Evolutionary conservation across 2,329 filamentous ascomycete species (phyloP), one percentile per base, ranked within the genome.

Genomic region (Neonectria coccinea): DNA sequence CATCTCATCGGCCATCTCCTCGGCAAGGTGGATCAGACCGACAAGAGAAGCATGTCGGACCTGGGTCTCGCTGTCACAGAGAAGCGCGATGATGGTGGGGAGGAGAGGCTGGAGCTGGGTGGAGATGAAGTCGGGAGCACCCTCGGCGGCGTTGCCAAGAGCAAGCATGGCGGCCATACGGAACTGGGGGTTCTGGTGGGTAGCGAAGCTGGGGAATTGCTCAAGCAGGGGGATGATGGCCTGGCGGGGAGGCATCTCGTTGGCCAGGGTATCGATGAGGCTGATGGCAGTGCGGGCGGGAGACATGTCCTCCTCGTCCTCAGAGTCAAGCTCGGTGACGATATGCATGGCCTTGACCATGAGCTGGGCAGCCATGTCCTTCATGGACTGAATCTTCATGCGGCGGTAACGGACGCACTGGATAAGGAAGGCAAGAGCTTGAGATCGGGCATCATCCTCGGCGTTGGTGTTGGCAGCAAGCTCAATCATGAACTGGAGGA

Each of bases 71-170:
- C 88, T 84, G 76, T 99, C 96, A 76, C 93, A 86, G 42, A 99
- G 88, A 9, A 98, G 86, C 74, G 89, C 89, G 62, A 97, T 85
- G 64, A 98, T 89, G 72, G 92, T 86, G 53, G 96, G 96, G 78
- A 98, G 88, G 70, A 98, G 91, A 70, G 91, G 88, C 75, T 91
- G 86, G 67, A 98, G 88, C 81, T 99, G 96, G 20, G 94, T 97
- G 68, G 93, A 93, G 75, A 98, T 94, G 81, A 98, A 99, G 79
- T 99, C 96, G 16, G 96, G 96, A 31, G 96, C 95, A 73, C 96
- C 96, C 84, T 98, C 96, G 57, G 97, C 95, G 73, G 93, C 95
- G 84, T 95, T 97, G 64, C 95, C 95, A 5, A 99, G 87, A 53
- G 95, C 91, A 67, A 98, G 86, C 76, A 98, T 96, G 80, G 92